Evolutionary conservation across 345 rosid species (phyloP).

Genomic region (Populus alba): DNA sequence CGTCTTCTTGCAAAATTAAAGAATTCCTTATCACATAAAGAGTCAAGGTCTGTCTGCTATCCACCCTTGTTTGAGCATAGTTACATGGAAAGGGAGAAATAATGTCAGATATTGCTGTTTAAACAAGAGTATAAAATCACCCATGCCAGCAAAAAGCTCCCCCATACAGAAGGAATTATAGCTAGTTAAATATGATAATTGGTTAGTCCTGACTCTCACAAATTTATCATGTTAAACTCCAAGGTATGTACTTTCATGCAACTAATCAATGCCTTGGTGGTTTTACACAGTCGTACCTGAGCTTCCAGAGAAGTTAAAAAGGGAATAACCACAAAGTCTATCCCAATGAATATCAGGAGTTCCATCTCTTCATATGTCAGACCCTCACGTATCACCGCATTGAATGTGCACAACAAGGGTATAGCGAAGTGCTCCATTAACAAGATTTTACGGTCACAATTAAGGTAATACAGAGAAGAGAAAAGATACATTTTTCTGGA

Average conservation of each 20-base stretch:
- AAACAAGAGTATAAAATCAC: not conserved
- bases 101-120: no score
- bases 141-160: no score
- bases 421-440: not conserved
- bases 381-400: not conserved
- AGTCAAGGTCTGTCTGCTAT: constrained; percentile 62
- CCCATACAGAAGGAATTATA: no score
- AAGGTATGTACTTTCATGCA: not conserved
- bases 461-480: not conserved
- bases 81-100: constrained; percentile 30
- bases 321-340: not conserved
- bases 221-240: not conserved
- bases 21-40: constrained; percentile 65
- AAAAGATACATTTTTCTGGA: not conserved
- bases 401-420: not conserved
- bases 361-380: not conserved
- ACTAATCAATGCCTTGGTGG: not conserved
- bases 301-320: not conserved
- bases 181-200: no score
- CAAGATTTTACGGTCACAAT: not conserved
- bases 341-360: not conserved
- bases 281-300: not conserved
- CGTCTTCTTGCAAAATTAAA: constrained; percentile 78
- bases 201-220: not conserved
- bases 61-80: constrained; percentile 49